Evolutionary conservation across 176 grass and related monocot genomes (phyloP), one percentile per base, ranked within the genome.

Genomic region (Ensete ventricosum): DNA sequence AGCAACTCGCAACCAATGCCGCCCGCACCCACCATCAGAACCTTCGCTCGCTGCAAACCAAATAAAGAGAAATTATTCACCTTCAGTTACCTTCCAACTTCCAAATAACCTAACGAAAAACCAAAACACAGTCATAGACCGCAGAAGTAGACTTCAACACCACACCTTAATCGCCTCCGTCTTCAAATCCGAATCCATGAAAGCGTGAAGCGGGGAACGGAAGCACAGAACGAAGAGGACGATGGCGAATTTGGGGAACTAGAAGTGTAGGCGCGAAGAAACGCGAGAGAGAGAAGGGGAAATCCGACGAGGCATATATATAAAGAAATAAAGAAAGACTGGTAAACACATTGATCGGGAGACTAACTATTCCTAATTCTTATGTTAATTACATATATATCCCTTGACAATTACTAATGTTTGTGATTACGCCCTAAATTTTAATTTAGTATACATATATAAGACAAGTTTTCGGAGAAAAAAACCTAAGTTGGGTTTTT

Each of bases 1-100:
- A 99, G 88, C 55, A 99, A 87, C 91, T 99, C 96, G 84, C 96
- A 99, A 4, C 96, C 96, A 72, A 99, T 99, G 23, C 96, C 96
- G 52, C 96, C 96, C 0, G 96, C 96, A 9, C 96, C 96, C 23
- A 99, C 96, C 96, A 99, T 99, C 29, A 99, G 82, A 62, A 99
- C 91, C 83, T 99, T 91, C 60, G 96, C 91, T 72, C 76, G 82
- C 96, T 99, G 84, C 73, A 80, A 64, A 57, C 23, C 23, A 74
- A 29, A 9, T 23, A 25, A 74, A 17, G 11, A 55, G 5, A 7
- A 10, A 26, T 4, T 52, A 34, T n/a, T 22, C 16, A 70, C 19
- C 14, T 52, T 48, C 17, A 8, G 16, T 70, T 17, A 67, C 9
- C 9, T 50, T 20, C 20, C 43, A 8, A 20, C 34, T 8, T 70